Evolutionary conservation across 768 basidiomycete genomes (phyloP).

Genomic region (Agaricus subrufescens): DNA sequence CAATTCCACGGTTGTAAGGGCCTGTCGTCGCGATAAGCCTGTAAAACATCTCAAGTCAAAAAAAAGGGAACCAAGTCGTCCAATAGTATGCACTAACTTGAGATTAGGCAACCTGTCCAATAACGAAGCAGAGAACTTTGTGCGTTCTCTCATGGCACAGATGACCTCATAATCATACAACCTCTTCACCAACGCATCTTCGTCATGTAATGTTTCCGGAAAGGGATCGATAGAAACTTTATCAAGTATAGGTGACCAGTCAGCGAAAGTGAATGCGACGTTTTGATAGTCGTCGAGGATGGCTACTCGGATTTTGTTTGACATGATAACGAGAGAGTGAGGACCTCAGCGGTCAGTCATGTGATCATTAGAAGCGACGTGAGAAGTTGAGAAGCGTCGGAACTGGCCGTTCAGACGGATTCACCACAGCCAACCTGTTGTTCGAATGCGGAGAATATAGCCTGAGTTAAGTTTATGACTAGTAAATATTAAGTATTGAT

Average conservation of each 20-base stretch:
- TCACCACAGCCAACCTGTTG: too few species aligned
- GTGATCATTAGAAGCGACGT: too few species aligned
- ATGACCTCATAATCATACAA: constrained; percentile 51
- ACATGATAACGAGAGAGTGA: not conserved
- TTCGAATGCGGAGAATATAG: too few species aligned
- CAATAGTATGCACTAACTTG: constrained; percentile 22
- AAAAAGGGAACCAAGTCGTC: not conserved
- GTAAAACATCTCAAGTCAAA: not conserved
- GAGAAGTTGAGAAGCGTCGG: too few species aligned
- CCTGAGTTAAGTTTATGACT: too few species aligned
- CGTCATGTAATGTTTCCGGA: constrained; percentile 46
- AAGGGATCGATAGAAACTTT: constrained; percentile 38
- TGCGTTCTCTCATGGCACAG: constrained; percentile 65
- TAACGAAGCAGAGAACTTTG: constrained; percentile 45
- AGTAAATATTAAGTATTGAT: too few species aligned
- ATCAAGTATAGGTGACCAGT: constrained; percentile 45
- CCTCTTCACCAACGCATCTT: constrained; percentile 43
- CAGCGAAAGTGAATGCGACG: constrained; percentile 44
- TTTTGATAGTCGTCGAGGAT: constrained; percentile 62
- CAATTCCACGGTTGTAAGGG: constrained; percentile 42
- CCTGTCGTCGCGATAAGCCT: constrained; percentile 60
- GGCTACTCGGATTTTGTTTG: constrained; percentile 30
- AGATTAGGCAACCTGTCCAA: constrained; percentile 56
- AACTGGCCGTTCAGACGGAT: too few species aligned
- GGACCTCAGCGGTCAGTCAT: too few species aligned